Conservation (phyloP, 2,329 filamentous ascomycete species). For the Diplocarpon mali region DNA sequence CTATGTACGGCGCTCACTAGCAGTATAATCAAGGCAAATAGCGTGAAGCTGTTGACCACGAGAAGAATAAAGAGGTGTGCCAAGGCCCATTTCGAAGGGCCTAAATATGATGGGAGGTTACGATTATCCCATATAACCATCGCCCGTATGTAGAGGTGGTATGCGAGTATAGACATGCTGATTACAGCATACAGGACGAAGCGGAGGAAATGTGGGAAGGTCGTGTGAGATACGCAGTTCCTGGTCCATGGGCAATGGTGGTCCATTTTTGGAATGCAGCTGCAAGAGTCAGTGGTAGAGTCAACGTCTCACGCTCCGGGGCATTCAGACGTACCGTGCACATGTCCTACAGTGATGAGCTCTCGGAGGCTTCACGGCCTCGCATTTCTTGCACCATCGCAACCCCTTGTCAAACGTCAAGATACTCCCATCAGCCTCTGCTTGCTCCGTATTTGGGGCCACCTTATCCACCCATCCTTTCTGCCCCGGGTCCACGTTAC, state of each 20-base stretch:
- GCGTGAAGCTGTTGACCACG: constrained; percentile 45
- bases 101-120: constrained; percentile 63
- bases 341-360: constrained; percentile 76
- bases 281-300: constrained; percentile 16
- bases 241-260: constrained; percentile 79
- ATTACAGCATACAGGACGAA: constrained; percentile 59
- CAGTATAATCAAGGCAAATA: constrained; percentile 53
- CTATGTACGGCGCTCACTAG: constrained; percentile 49
- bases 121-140: constrained; percentile 51
- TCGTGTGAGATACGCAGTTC: constrained; percentile 75
- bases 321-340: constrained; percentile 35
- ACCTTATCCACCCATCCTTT: constrained; percentile 29
- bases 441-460: constrained; percentile 7
- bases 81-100: constrained; percentile 50
- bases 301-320: background rate
- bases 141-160: constrained; percentile 49
- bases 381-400: constrained; percentile 68
- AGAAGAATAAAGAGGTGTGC: constrained; percentile 48
- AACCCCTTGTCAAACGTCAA: constrained; percentile 18
- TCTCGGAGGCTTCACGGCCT: constrained; percentile 61
- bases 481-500: constrained; percentile 46
- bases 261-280: constrained; percentile 71
- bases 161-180: constrained; percentile 48
- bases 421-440: constrained; percentile 20
- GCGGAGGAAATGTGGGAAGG: constrained; percentile 72